A percentile compares a stretch with the other conserved stretches of the same genome.
Evolutionary conservation across 148 eudicot genomes (phyloP).

Genomic region (Vaccinium vitisidaea): DNA sequence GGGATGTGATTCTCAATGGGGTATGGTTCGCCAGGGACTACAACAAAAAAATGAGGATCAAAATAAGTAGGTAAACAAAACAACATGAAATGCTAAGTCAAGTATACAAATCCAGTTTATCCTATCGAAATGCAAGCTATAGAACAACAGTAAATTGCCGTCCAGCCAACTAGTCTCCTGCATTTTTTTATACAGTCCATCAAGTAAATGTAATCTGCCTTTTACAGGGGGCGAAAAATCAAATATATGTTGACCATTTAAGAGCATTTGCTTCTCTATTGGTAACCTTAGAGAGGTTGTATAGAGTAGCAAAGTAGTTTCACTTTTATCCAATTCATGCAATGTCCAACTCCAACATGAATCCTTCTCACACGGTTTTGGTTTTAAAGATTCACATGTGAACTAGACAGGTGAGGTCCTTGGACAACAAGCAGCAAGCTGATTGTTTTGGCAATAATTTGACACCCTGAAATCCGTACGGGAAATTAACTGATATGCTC

Average conservation of each 20-base stretch:
- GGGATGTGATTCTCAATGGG: conserved; percentile 40
- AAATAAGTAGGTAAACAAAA: not conserved
- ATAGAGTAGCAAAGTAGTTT: not conserved
- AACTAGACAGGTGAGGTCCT: not conserved
- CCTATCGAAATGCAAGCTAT: not conserved
- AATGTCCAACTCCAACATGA: not conserved
- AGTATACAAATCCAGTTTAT: not conserved
- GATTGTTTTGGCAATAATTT: not conserved
- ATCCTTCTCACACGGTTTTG: not conserved
- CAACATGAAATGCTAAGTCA: not conserved
- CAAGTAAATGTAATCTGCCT: not conserved
- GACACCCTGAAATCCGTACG: not conserved
- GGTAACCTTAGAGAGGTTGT: not conserved
- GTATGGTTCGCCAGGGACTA: conserved; percentile 93
- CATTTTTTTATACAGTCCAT: not conserved
- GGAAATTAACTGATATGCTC: not conserved
- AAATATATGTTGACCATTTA: not conserved
- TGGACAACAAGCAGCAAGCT: not conserved
- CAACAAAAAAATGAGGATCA: not conserved
- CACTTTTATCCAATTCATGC: not conserved
- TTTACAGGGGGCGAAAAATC: not conserved
- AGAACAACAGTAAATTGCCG: not conserved
- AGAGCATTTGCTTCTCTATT: not conserved
- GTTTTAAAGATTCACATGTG: not conserved
- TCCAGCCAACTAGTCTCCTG: not conserved